Evolutionary conservation across 2,329 filamentous ascomycete species (phyloP).

Genomic region (Ascochyta pisi): DNA sequence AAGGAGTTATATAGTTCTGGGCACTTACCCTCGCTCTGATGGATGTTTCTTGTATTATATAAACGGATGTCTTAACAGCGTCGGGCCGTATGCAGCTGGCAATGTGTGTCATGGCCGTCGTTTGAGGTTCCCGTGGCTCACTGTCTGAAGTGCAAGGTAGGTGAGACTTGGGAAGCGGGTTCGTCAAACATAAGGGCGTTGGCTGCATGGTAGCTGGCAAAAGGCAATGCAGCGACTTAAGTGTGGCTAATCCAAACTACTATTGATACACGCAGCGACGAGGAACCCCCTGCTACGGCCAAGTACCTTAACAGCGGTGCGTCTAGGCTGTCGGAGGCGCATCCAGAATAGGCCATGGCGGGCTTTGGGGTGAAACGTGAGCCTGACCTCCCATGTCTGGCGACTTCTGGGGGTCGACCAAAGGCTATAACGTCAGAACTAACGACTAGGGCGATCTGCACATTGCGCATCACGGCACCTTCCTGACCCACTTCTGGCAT

Average conservation of each 20-base stretch:
- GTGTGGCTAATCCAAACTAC: conserved; percentile 46
- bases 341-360: conserved; percentile 40
- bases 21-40: conserved; percentile 41
- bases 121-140: conserved; percentile 48
- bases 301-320: conserved; percentile 41
- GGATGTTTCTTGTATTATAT: conserved; percentile 50
- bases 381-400: conserved; percentile 48
- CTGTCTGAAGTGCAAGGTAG: conserved; percentile 47
- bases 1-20: conserved; percentile 23
- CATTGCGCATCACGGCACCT: conserved; percentile 33
- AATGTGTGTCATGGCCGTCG: conserved; percentile 52
- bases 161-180: conserved; percentile 50
- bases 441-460: conserved; percentile 38
- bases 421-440: conserved; percentile 29
- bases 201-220: conserved; percentile 48
- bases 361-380: conserved; percentile 47
- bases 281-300: conserved; percentile 39
- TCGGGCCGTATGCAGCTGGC: conserved; percentile 51
- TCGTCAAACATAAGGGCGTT: conserved; percentile 51
- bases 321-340: conserved; percentile 48
- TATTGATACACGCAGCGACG: conserved; percentile 46
- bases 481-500: conserved; percentile 19
- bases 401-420: conserved; percentile 48
- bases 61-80: conserved; percentile 43
- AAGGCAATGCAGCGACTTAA: conserved; percentile 46